These are phyloP conservation scores for Saccharomyces hybrid DNA, from an alignment of 1,139 yeast genomes.

Conservation along the genomic window DNA sequence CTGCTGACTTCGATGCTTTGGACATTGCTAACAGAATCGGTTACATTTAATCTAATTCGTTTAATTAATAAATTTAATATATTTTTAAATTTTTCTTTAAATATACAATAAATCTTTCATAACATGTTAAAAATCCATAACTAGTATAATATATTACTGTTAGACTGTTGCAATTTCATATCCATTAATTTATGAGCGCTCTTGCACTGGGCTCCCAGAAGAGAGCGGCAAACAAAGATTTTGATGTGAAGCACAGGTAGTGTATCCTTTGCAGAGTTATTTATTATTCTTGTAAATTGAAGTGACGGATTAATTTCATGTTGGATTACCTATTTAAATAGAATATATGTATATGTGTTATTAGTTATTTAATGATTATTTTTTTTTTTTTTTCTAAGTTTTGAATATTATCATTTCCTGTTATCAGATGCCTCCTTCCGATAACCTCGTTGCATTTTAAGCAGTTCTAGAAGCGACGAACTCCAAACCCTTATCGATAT, in stretches of 20 bases:
- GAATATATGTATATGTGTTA: background rate
- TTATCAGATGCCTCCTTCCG: background rate
- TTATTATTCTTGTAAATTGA: background rate
- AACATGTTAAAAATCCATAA: background rate
- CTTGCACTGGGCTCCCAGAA: no score
- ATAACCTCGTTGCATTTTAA: background rate
- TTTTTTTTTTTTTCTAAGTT: background rate
- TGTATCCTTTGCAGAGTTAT: no score
- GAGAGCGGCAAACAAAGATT: no score
- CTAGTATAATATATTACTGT: background rate
- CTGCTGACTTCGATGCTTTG: conserved; percentile 99
- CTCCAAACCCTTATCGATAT: conserved; percentile 17
- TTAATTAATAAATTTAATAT: conserved; percentile 6
- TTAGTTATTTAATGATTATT: background rate
- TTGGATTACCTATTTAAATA: background rate
- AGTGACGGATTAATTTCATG: background rate
- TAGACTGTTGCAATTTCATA: background rate
- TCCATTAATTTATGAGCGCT: background rate
- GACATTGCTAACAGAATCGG: conserved; percentile 99
- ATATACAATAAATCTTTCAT: conserved; percentile 1
- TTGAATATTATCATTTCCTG: background rate
- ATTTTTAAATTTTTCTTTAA: conserved; percentile 2
- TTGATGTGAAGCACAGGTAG: no score
- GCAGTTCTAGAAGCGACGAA: conserved; percentile 4
- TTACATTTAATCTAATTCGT: conserved; percentile 59